Conservation (phyloP, 2,329 filamentous ascomycete genomes). For the Knoxdaviesia proteae region DNA sequence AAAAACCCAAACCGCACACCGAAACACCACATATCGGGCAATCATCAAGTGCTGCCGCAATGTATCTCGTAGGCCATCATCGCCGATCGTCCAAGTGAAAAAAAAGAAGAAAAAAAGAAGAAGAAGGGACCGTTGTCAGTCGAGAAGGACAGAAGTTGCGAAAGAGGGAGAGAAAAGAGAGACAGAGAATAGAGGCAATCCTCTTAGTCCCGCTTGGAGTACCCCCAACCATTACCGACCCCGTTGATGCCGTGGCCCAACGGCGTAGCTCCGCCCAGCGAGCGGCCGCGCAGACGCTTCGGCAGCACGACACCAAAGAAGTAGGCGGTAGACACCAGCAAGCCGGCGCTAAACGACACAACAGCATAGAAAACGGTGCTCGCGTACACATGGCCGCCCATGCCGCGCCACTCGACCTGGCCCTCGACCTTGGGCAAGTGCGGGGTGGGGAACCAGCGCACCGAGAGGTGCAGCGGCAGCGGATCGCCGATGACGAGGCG, state of each 20-base stretch:
- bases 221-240: conserved; percentile 38
- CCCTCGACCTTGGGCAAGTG: conserved; percentile 47
- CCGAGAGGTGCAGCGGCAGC: conserved; percentile 55
- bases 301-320: conserved; percentile 40
- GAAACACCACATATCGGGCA: too few species aligned
- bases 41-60: too few species aligned
- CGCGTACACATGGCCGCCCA: conserved; percentile 42
- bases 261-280: conserved; percentile 35
- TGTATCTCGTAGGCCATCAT: too few species aligned
- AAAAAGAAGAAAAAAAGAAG: too few species aligned
- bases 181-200: conserved; percentile 7
- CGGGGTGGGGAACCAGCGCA: conserved; percentile 71
- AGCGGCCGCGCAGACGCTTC: conserved; percentile 24
- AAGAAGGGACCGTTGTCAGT: too few species aligned
- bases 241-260: conserved; percentile 30
- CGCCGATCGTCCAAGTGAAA: too few species aligned
- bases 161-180: too few species aligned
- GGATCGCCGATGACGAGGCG: conserved; percentile 76
- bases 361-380: conserved; percentile 43
- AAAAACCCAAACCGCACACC: too few species aligned
- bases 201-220: conserved; percentile 21
- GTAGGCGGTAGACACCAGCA: conserved; percentile 32
- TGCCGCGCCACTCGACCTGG: conserved; percentile 41
- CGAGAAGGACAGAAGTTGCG: too few species aligned
- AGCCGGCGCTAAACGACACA: conserved; percentile 35